Evolutionary conservation across 2,329 filamentous ascomycete genomes (phyloP), one percentile per base, ranked within the genome.

Genomic region (Monilinia vaccinii-corymbosi): DNA sequence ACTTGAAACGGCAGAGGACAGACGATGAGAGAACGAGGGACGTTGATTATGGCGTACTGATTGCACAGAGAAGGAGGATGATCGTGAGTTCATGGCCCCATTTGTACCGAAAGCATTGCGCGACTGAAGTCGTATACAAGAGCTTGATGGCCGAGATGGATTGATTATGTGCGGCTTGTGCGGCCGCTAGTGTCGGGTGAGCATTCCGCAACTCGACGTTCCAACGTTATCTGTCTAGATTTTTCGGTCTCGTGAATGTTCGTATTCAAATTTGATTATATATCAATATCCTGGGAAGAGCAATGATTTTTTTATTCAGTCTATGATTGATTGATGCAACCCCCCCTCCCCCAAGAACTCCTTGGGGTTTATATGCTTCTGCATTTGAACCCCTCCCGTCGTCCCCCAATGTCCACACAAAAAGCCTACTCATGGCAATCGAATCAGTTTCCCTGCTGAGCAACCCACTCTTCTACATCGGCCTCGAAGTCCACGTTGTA

Each of bases 1-100:
- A 63, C 75, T 81, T 58, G 85, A 87, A 60, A 89, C 78, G 40
- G 84, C 83, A 62, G 86, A 87, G 48, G 86, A 85, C 53, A 90
- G 77, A 62, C 88, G 81, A 36, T 65, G 66, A 25, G 63, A 65
- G 25, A 71, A 66, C 6, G 67, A 68, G 5, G 67, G 63, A 14
- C 68, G 67, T 55, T 64, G 61, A n/a, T 64, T 60, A 36, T 64
- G 59, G 45, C 66, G 67, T 60, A 63, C 64, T 55, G 66, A 59
- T 58, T 64, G 65, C 58, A 68, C 59, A 48, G 67, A 66, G 52
- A 69, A 61, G 28, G 70, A 73, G 28, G 67, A 70, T 60, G 69
- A 69, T 68, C 70, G 66, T 61, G 70, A 72, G 65, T 69, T 72
- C 71, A 73, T 73, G 66, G 64, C 68, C 57, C 68, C 62, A 64